These are phyloP conservation scores for Pseudogymnoascus verrucosus DNA, from an alignment of 2,329 filamentous ascomycete species.

Conservation along the genomic window DNA sequence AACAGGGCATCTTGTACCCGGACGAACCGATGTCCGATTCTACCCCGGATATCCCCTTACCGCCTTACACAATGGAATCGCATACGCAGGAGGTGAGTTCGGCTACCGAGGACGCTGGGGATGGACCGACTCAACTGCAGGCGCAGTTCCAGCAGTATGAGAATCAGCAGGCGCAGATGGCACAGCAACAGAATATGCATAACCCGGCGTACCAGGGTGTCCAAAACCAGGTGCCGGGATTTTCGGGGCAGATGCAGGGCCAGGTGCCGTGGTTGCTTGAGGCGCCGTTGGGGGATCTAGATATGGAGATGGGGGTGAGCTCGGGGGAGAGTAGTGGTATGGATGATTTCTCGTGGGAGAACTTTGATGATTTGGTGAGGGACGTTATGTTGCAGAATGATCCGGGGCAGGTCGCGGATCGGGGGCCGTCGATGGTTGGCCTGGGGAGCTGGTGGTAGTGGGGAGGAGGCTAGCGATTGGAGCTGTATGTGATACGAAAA, in stretches of 20 bases:
- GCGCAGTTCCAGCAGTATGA: conserved; percentile 4
- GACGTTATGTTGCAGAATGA: conserved; percentile 25
- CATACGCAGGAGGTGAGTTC: not conserved
- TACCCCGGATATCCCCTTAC: not conserved
- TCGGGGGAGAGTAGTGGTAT: conserved; percentile 13
- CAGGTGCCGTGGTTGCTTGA: conserved; percentile 23
- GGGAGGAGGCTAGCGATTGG: not conserved
- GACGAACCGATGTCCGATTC: not conserved
- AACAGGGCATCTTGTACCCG: not conserved
- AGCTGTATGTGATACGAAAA: not conserved
- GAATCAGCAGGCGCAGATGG: conserved; percentile 13
- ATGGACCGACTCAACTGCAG: not conserved
- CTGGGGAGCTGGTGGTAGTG: conserved; percentile 25
- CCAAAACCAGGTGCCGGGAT: not conserved
- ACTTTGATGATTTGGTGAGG: conserved; percentile 30
- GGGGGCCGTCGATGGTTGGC: conserved; percentile 19
- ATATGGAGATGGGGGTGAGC: conserved; percentile 21
- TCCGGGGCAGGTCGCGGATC: conserved; percentile 11
- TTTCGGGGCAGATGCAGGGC: not conserved
- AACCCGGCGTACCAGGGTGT: not conserved
- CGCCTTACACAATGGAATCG: not conserved
- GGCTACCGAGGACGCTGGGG: not conserved
- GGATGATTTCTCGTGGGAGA: conserved; percentile 26
- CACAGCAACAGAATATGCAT: not conserved
- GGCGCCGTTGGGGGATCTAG: conserved; percentile 20